Base-by-base conservation (phyloP, 768 basidiomycete genomes). In the Rhodotorula graminis region DNA sequence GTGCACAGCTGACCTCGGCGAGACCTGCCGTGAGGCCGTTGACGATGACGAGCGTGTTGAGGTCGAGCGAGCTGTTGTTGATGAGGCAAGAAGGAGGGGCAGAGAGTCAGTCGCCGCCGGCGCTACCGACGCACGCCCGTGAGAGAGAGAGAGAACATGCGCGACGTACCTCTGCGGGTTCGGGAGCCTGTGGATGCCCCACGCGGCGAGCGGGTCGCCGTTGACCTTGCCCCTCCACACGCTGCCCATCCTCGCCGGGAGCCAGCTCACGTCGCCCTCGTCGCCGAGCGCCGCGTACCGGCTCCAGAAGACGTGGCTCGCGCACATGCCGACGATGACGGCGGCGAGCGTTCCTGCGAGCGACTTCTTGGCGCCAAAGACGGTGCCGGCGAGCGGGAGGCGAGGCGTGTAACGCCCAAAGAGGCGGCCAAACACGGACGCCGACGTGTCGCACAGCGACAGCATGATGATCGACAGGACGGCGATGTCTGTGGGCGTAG, bases 401-500 rank as follows among this genome's bases (percentile, higher is more conserved):
- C 44, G 61, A 14, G 77, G 77, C 16, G 79, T 79, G 72, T 76
- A 77, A 21, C 66, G 65, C 10, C 79, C 79, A 50, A 74, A 77
- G 57, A 78, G 69, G 27, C 79, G 76, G 29, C 79, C 79, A 33
- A 79, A 77, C 50, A 79, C 70, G 11, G 76, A 77, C 27, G 79
- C 79, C 31, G 71, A 50, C 16, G 79, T 79, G 71, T 79, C 79
- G 63, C 77, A 78, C 55, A 78, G 70, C n/a, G 76, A 77, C 49
- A 79, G 69, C 55, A 77, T 72, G 55, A 79, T 71, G 67, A 79
- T 69, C 11, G 76, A 77, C 18, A 79, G 67, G 56, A 64, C 62
- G 37, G 79, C 79, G 55, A 79, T 74, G 70, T 79, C 79, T 79
- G 74, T 49, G 60, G 6, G 50, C 15, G 44, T 14, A 10, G 15